Evolutionary conservation across 495 filamentous ascomycete species (phyloP), one percentile per base, ranked within the genome.

Genomic region (Xylaria scruposa): DNA sequence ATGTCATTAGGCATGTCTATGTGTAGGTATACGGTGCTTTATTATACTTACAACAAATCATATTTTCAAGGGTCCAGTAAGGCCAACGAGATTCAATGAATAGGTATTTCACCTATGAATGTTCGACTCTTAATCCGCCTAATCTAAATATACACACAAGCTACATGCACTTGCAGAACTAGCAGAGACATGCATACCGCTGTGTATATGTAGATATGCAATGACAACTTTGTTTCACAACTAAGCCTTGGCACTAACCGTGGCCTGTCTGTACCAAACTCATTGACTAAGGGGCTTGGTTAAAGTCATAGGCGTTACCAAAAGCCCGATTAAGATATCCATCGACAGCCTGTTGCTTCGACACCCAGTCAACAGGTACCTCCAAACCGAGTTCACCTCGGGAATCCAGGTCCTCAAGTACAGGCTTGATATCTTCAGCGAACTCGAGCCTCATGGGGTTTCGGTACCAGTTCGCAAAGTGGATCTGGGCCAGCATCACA

Each of bases 401-500:
- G 2, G 64, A 40, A 21, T 78, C 74, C 44, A 83, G 64, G 13
- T 56, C 60, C 42, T 84, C 79, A 31, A 87, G 64, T 7, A 83
- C 44, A 3, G 74, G 69, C 69, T 77, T 83, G 42, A 88, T 58
- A 38, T 85, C 83, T 29, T 85, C 80, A 0, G 80, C 79, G 44
- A 88, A 82, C 67, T 88, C 81, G 19, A 88, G 73, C 26, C 75
- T 78, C 86, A 89, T 88, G 21, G 79, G 75, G 60, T 88, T 88
- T 15, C 84, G 75, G 64, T 85, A 85, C 84, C 85, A 84, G 12
- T 80, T 80, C 0, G 84, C 82, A 70, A 78, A 85, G 77, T 83
- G 80, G 76, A 86, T 88, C 80, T 87, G 85, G 15, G 88, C 87
- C 15, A 91, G 78, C 88, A 90, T 89, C 40, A 90, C 83, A 47